Evolutionary conservation across 2,329 filamentous ascomycete genomes (phyloP).

Genomic region (Lachnellula occidentalis): DNA sequence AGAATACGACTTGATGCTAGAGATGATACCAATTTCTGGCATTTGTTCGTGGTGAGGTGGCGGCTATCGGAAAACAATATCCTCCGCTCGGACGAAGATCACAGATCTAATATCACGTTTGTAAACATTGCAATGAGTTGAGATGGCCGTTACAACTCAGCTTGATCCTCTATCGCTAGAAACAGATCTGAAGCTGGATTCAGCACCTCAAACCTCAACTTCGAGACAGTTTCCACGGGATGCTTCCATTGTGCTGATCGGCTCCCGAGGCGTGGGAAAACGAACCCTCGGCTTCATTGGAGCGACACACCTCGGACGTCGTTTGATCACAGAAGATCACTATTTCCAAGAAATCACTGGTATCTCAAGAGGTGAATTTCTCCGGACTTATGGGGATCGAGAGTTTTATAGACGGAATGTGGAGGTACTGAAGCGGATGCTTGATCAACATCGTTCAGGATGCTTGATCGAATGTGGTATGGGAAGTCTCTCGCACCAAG

Average conservation of each 20-base stretch:
- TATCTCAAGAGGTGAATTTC: conserved; percentile 56
- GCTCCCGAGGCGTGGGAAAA: conserved; percentile 69
- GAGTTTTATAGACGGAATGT: conserved; percentile 61
- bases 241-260: conserved; percentile 67
- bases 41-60: too few relatives aligned
- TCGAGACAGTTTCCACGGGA: conserved; percentile 35
- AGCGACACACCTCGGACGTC: conserved; percentile 62
- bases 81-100: not conserved
- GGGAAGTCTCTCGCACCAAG: conserved; percentile 42
- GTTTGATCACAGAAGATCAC: conserved; percentile 63
- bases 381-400: conserved; percentile 53
- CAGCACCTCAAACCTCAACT: conserved; percentile 15
- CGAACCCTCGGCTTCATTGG: conserved; percentile 72
- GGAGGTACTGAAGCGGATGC: conserved; percentile 53
- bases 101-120: conserved; percentile 4
- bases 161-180: conserved; percentile 14
- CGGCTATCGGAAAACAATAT: not conserved
- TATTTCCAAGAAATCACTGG: conserved; percentile 61
- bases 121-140: not conserved
- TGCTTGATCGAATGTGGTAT: conserved; percentile 67
- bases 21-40: too few relatives aligned
- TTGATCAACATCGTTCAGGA: conserved; percentile 53
- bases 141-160: conserved; percentile 27
- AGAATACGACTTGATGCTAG: too few relatives aligned
- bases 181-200: conserved; percentile 18